Evolutionary conservation across 2,329 filamentous ascomycete species (phyloP).

Genomic region (Hypoxylon sp.): DNA sequence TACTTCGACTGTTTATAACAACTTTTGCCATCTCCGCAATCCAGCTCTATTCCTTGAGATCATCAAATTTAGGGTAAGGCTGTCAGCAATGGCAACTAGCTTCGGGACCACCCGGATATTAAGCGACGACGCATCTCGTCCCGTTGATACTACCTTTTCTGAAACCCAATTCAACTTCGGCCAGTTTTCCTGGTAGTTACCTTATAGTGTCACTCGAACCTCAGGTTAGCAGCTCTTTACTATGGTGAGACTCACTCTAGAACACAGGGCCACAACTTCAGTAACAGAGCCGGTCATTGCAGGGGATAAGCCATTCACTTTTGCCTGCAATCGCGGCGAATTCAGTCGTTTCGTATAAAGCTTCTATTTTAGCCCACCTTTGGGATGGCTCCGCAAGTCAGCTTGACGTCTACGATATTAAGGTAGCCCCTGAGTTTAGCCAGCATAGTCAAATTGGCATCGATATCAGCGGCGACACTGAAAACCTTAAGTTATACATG

Average conservation of each 20-base stretch:
- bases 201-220: constrained; percentile 39
- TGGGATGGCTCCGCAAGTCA: constrained; percentile 80
- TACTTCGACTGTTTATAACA: constrained; percentile 13
- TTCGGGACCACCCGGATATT: constrained; percentile 65
- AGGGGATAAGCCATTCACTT: constrained; percentile 61
- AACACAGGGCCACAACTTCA: constrained; percentile 12
- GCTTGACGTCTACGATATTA: constrained; percentile 78
- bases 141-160: constrained; percentile 71
- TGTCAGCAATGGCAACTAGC: constrained; percentile 65
- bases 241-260: constrained; percentile 58
- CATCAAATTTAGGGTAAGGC: constrained; percentile 65
- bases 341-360: constrained; percentile 23
- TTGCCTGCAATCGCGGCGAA: constrained; percentile 58
- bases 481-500: constrained; percentile 82
- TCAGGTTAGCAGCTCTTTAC: constrained; percentile 32
- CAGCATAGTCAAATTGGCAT: constrained; percentile 76
- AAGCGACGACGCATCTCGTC: constrained; percentile 70
- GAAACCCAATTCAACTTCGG: constrained; percentile 67
- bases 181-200: constrained; percentile 51
- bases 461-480: constrained; percentile 73
- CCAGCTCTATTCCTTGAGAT: constrained; percentile 61
- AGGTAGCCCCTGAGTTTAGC: constrained; percentile 67
- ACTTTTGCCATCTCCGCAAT: constrained; percentile 47
- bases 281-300: constrained; percentile 35
- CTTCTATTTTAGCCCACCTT: constrained; percentile 75